Evolutionary conservation across 1,284 basidiomycete species (phyloP).

Genomic region (Leccinum angustisporum): DNA sequence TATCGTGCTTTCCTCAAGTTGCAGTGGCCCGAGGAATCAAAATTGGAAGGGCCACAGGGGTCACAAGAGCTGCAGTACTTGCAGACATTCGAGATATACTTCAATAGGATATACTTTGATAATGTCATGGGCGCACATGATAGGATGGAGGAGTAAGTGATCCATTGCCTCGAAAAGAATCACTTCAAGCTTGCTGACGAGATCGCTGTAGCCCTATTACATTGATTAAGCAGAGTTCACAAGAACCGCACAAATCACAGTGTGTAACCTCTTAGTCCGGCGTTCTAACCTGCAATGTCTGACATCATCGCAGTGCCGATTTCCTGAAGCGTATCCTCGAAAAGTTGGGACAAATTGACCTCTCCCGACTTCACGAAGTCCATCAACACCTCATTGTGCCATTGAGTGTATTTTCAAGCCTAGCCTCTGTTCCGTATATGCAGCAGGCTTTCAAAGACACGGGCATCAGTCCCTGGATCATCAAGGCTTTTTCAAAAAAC

Average conservation of each 20-base stretch:
- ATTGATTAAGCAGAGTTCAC: background rate
- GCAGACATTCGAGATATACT: conserved; percentile 45
- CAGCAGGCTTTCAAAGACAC: background rate
- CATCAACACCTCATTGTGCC: conserved; percentile 7
- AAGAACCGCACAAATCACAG: background rate
- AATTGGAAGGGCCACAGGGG: background rate
- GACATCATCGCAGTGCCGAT: background rate
- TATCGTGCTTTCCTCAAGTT: conserved; percentile 3
- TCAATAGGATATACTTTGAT: conserved; percentile 39
- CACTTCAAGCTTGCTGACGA: background rate
- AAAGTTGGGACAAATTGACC: background rate
- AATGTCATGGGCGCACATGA: background rate
- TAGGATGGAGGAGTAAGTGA: background rate
- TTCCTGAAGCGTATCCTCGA: background rate
- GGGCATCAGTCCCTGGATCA: background rate
- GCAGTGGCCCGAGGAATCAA: background rate
- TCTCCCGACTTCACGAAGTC: background rate
- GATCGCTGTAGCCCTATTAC: background rate
- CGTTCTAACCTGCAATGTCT: background rate
- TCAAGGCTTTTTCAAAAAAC: conserved; percentile 1
- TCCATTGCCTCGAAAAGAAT: background rate
- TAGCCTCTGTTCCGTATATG: background rate
- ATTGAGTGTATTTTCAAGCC: conserved; percentile 6
- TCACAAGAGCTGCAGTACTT: conserved; percentile 1
- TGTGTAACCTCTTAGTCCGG: background rate